Evolutionary conservation across 106 monocot genomes (phyloP), one percentile per base, ranked within the genome.

Genomic region (Allium sativum): DNA sequence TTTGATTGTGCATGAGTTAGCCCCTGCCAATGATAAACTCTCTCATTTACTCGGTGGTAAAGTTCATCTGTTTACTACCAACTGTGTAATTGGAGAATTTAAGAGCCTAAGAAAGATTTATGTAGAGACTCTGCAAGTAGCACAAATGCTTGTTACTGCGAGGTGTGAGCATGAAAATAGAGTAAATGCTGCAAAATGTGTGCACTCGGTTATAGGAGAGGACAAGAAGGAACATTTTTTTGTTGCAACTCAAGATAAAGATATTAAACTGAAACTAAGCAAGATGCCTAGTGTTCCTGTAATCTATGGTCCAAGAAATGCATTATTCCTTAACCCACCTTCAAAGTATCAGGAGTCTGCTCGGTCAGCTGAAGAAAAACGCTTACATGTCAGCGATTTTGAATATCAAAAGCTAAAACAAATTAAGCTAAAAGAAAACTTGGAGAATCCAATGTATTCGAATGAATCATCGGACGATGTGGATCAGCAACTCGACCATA

Each of bases 111-210:
- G 93, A 21, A 66, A 80, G 18, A 74, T 82, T 10, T 69, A 85
- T 46, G 9, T 48, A 0, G 73, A 76, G 12, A n/a, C n/a, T n/a
- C n/a, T n/a, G n/a, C n/a, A n/a, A n/a, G n/a, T n/a, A n/a, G n/a
- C n/a, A 47, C 47, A 12, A 8, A 41, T 52, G 17, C 53, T n/a
- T 48, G 17, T 44, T 17, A 12, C 40, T 20, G n/a, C n/a, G n/a
- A 93, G 92, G 61, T 96, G 96, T 58, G 96, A 87, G 52, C 96
- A 96, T 58, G 91, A 96, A 72, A 87, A 78, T 68, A 79, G 81
- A 57, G 87, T 91, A 60, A 78, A 63, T 44, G 90, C 84, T n/a
- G 60, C 56, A 8, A 51, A 47, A 0, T 96, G 96, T 65, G 78
- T 96, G 16, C 61, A 80, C 12, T 77, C 81, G 12, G 61, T 91